Evolutionary conservation across 2,329 filamentous ascomycete genomes (phyloP), one percentile per base, ranked within the genome.

Genomic region (Escovopsis sp.): DNA sequence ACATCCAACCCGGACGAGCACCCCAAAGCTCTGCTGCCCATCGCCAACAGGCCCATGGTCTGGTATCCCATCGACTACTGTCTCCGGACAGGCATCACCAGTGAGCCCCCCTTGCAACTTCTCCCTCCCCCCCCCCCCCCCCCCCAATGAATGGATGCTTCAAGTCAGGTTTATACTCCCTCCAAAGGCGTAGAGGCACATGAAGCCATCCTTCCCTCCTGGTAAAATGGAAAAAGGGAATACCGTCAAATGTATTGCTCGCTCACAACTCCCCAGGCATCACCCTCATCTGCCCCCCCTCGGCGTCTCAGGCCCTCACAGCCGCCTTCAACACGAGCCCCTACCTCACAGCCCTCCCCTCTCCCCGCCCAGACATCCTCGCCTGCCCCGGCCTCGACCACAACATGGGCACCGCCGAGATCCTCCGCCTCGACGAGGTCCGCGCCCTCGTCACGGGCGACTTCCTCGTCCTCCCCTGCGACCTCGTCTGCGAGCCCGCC

Each of bases 401-500:
- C 49, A 90, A 83, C 40, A 93, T 81, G 0, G 86, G 86, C 35
- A 96, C 90, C 6, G 87, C 84, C 7, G 80, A 94, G 49, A 76
- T 96, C 15, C 71, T 98, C 35, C 75, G 87, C 9, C 66, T 94
- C 8, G 79, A 83, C 1, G 82, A 94, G 53, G 75, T 96, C 31
- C 77, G 80, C 50, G 65, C 68, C n/a, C 68, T 76, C 7, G 74
- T 98, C 47, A 85, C 73, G 36, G 75, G 76, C 11, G 85, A 98
- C 57, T 96, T 98, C 50, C 63, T 94, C 18, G 73, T 96, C 3
- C 65, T 98, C 4, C 88, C 90, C 1, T 98, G 90, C 56, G 90
- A 98, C 54, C 65, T 98, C 6, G 76, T 98, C 27, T 94, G 86
- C 53, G 87, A 94, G 50, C 63, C 96, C 13, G 78, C 81, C 3